phyloP scores from a whole-genome alignment of 441 rosid genomes.

The Adansonia madagascariensis region DNA sequence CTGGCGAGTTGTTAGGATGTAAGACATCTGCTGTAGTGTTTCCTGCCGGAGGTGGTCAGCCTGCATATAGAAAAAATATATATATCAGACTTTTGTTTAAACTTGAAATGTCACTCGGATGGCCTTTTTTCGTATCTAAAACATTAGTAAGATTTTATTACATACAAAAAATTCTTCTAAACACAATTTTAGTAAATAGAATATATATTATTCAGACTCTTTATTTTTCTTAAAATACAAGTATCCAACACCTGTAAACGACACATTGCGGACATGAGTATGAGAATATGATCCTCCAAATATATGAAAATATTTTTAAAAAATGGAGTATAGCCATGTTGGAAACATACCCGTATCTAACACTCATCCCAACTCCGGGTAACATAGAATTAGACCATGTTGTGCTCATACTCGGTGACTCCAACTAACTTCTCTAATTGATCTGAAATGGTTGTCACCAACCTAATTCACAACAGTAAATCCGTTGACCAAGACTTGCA shows the following conservation, averaged over 20 bases:
- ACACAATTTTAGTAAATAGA: slow-evolving; percentile 1
- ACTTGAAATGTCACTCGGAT: slow-evolving; percentile 16
- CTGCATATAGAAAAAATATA: slow-evolving; percentile 37
- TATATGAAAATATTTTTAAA: no score
- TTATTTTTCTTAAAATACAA: no score
- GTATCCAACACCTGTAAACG: no score
- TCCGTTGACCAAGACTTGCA: slow-evolving; percentile 15
- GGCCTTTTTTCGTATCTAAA: not conserved
- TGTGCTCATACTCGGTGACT: not conserved
- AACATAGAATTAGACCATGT: not conserved
- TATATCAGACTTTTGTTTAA: slow-evolving; percentile 9
- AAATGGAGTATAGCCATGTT: not conserved
- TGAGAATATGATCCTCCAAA: no score
- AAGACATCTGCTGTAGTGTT: slow-evolving; percentile 80
- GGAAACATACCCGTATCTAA: not conserved
- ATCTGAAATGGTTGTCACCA: not conserved
- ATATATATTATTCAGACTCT: no score
- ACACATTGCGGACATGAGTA: no score
- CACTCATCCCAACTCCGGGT: not conserved
- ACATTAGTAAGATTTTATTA: slow-evolving; percentile 1
- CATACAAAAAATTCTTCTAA: not conserved
- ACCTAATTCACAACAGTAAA: not conserved
- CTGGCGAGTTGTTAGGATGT: slow-evolving; percentile 73
- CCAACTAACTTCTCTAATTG: not conserved
- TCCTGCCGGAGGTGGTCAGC: slow-evolving; percentile 91